These are phyloP conservation scores for Nakazawaea ishiwadae DNA, from an alignment of 805 yeast genomes.

Conservation along the genomic window DNA sequence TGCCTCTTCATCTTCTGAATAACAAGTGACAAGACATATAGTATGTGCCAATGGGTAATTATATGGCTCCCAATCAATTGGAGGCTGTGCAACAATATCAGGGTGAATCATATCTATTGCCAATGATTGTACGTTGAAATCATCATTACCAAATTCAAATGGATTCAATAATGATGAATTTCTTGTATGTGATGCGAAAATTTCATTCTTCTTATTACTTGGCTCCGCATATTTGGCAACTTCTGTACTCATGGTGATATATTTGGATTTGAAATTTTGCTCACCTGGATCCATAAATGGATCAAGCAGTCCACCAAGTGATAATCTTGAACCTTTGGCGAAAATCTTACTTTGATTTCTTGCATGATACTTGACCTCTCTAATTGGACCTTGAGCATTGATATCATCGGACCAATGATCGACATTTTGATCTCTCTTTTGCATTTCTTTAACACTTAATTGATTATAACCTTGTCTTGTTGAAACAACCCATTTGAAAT, in stretches of 20 bases:
- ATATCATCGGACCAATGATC: constrained; percentile 83
- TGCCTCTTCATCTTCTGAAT: constrained; percentile 88
- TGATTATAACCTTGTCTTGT: constrained; percentile 75
- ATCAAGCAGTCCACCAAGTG: constrained; percentile 29
- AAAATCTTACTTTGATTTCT: constrained; percentile 35
- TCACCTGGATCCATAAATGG: constrained; percentile 29
- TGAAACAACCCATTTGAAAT: constrained; percentile 81
- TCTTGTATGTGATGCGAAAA: constrained; percentile 11
- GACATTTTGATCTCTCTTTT: constrained; percentile 57
- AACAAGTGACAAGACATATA: constrained; percentile 82
- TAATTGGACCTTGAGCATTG: constrained; percentile 45
- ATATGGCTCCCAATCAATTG: constrained; percentile 81
- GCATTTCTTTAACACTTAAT: constrained; percentile 55
- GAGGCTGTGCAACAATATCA: constrained; percentile 88
- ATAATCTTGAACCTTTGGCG: constrained; percentile 29
- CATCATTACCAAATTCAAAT: constrained; percentile 25
- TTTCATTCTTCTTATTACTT: neutral
- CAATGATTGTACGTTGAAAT: constrained; percentile 37
- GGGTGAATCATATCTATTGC: constrained; percentile 62
- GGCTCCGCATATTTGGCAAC: constrained; percentile 30
- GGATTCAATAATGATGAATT: constrained; percentile 30
- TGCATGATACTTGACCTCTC: constrained; percentile 38
- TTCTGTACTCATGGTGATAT: constrained; percentile 66
- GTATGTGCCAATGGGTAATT: constrained; percentile 74
- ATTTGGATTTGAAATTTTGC: constrained; percentile 31